Evolutionary conservation across 164 flowering plant genomes (phyloP).

Genomic region (Protea cynaroides): DNA sequence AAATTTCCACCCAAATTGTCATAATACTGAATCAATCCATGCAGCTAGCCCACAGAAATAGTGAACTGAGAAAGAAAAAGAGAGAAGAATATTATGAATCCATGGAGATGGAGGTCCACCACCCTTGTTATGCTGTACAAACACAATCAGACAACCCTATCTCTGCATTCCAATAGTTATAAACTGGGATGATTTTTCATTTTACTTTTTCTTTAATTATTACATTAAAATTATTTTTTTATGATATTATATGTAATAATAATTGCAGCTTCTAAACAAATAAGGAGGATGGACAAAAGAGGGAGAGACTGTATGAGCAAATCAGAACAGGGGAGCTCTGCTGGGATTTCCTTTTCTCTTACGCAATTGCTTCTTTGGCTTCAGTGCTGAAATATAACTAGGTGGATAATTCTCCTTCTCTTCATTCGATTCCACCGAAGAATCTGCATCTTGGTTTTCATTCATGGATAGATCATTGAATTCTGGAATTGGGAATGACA

Average conservation of each 20-base stretch:
- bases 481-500: slow-evolving; percentile 5
- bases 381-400: slow-evolving; percentile 18
- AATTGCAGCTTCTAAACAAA: neutral
- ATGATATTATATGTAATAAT: too few species aligned
- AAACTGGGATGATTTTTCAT: neutral
- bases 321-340: slow-evolving; percentile 35
- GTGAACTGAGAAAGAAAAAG: neutral
- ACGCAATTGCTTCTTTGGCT: slow-evolving; percentile 32
- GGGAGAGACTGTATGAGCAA: slow-evolving; percentile 4
- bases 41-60: neutral
- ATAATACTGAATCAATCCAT: neutral
- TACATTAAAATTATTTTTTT: neutral
- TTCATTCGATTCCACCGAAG: neutral
- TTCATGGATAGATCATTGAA: neutral
- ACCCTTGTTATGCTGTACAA: neutral
- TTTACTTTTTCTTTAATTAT: neutral
- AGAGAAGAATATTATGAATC: neutral
- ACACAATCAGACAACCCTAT: neutral
- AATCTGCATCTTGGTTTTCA: neutral
- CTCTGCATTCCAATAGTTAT: too few species aligned
- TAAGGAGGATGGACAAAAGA: too few species aligned
- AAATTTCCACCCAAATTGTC: neutral
- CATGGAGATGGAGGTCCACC: neutral
- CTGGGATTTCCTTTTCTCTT: slow-evolving; percentile 56
- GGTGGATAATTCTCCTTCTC: neutral